Base-by-base conservation (phyloP, 2,329 filamentous ascomycete genomes). In the Aspergillus hortae region DNA sequence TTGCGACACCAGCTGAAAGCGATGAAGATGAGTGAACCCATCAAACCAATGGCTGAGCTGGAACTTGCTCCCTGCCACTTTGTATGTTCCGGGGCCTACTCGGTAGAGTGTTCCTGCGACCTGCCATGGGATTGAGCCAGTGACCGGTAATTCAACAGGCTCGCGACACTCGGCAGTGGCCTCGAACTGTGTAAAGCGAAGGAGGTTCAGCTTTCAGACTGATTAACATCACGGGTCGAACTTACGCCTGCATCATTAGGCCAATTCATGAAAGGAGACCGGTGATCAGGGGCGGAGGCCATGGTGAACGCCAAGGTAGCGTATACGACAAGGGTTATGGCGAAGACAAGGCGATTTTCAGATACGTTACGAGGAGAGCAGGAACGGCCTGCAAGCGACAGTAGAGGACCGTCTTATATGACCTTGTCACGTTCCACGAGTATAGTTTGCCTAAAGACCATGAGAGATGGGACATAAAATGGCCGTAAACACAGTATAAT, bases 31-130 rank as follows among this genome's bases (percentile, higher is more conserved):
- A 80, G 48, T 32, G 30, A 90, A 83, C 4, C 86, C 86, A 62
- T 92, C 89, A 59, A 92, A 92, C 88, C 89, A 92, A 67, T 92
- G 88, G 3, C 77, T 81, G 25, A 84, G 77, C 35, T 77, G 74
- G 64, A 84, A 84, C 11, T 81, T 81, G 15, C 11, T 17, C 5
- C 14, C n/a, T 9, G 82, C 76, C 6, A 89, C 71, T 38, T 78
- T 79, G 67, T 80, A 81, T 12, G 80, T 76, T 1, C 87, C 86
- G 0, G 88, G 87, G 0, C 89, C 89, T 0, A 85, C 90, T 27
- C 88, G 80, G 68, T 85, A 91, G 0, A 92, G 76, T 2, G 81
- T 77, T 2, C 89, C 89, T 1, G 86, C 83, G 3, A 82, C 82
- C 77, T 86, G 90, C 1, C 74, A 51, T 0, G 89, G 89, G 47